Base-by-base conservation (phyloP, 257 asterid species). In the Solanum appendiculatum region DNA sequence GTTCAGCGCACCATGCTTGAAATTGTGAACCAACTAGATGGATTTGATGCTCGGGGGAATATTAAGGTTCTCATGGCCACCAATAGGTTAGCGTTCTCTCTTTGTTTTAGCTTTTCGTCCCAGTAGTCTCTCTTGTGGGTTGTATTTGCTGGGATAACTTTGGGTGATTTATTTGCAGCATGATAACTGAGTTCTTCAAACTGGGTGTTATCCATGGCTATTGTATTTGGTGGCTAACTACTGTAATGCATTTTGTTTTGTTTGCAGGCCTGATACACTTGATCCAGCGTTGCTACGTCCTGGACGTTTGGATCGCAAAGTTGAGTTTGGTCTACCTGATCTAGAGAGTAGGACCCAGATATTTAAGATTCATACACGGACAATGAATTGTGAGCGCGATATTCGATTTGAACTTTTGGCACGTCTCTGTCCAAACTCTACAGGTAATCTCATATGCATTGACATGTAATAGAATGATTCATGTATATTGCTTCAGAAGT, bases 1-100 rank as follows among this genome's bases (percentile, higher is more conserved):
- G 99, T 97, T 84, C 99, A 97, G 88, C 95, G 99, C 18, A 97
- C 99, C 68, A 97, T 97, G 99, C 98, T 97, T 89, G 99, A 97
- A 90, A 95, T 97, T 86, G 99, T 97, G 86, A 97, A 97, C 89
- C 99, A 97, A 92, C 98, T 97, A 34, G 99, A 97, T 89, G 99
- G 99, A 44, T 97, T 97, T 88, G 99, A 97, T 91, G 99, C 99
- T 29, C 99, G 99, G 85, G 99, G 99, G 44, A 97, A 97, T 85
- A 97, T 97, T 60, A 97, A 97, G 90, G 99, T 97, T 86, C 95
- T 97, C 7, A 97, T 97, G 99, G 99, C 99, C 72, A 97, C 99
- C 66, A 97, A 97, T 87, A 94, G 99, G 99, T 95, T 44, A 78
- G 69, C 29, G 56, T 68, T 44, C 8, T 7, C 31, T 31, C 20